Base-by-base conservation (phyloP, 1,139 yeast species). In the Yarrowia galli region DNA sequence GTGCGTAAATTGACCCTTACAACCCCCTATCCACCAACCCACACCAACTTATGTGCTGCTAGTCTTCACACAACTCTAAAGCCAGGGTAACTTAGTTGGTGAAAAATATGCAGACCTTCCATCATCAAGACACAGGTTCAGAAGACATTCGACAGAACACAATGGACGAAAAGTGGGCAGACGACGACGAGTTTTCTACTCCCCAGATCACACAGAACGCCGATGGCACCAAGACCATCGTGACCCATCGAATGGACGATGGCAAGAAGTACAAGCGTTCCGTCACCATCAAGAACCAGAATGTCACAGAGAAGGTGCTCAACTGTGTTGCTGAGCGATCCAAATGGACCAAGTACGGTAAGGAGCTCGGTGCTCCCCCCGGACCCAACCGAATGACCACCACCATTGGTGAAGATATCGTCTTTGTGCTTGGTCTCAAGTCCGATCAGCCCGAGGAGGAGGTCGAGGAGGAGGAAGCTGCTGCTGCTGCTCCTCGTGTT, bases 331-430 rank as follows among this genome's bases (percentile, higher is more conserved):
- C 82, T 16, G 81, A 75, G 70, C 79, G 84, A 67, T 78, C 77
- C 72, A 71, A 74, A 61, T 81, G 83, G 84, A 75, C 78, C 71
- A 91, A 91, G 79, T 96, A 88, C 78, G 99, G 99, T 68, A 87
- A 85, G 70, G 98, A 95, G 77, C 85, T 82, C 75, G 86, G 85
- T 73, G 84, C 89, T 68, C 86, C 89, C 13, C 87, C 93, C 20
- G 98, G 98, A 4, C 97, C 97, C 69, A 96, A 92, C 79, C 85
- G 91, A 75, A 91, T 96, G 69, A 79, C 81, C 25, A 92, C 98
- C n/a, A 92, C 89, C 75, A 83, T 91, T 69, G 97, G 96, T 71
- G 98, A 92, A 76, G 89, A 87, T 75, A 91, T 92, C 67, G 74
- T 75, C 22, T 71, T 79, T 70, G 75, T 76, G 69, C 73, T 79